Evolutionary conservation across 495 filamentous ascomycete species (phyloP).

Genomic region (Neurospora sp.): DNA sequence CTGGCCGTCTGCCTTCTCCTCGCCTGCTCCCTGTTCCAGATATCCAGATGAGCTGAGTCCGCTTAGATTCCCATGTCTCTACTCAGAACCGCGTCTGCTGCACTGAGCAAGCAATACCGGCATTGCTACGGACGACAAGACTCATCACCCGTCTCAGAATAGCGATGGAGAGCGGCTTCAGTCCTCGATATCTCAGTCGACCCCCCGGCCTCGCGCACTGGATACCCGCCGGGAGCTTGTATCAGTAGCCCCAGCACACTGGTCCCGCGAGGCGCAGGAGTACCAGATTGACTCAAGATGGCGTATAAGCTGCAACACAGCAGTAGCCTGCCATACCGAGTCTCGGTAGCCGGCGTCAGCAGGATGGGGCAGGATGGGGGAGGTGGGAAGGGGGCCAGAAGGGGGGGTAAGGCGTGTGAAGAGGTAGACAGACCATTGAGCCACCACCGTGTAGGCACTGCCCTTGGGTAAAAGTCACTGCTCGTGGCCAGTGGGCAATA

Average conservation of each 20-base stretch:
- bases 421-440: background rate
- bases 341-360: slow-evolving; percentile 18
- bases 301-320: slow-evolving; percentile 18
- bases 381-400: background rate
- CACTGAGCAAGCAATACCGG: background rate
- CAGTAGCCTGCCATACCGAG: slow-evolving; percentile 15
- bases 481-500: background rate
- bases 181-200: background rate
- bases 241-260: slow-evolving; percentile 11
- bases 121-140: background rate
- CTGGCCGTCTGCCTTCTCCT: background rate
- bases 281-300: slow-evolving; percentile 28
- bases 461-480: background rate
- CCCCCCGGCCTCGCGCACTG: background rate
- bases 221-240: background rate
- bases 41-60: background rate
- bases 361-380: background rate
- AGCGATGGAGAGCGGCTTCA: background rate
- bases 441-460: background rate
- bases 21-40: background rate
- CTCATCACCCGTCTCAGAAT: background rate
- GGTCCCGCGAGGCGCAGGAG: slow-evolving; percentile 17
- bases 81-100: background rate
- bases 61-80: background rate
- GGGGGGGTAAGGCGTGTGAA: background rate